Conservation (phyloP, 768 basidiomycete species). For the Plicaturopsis crispa region DNA sequence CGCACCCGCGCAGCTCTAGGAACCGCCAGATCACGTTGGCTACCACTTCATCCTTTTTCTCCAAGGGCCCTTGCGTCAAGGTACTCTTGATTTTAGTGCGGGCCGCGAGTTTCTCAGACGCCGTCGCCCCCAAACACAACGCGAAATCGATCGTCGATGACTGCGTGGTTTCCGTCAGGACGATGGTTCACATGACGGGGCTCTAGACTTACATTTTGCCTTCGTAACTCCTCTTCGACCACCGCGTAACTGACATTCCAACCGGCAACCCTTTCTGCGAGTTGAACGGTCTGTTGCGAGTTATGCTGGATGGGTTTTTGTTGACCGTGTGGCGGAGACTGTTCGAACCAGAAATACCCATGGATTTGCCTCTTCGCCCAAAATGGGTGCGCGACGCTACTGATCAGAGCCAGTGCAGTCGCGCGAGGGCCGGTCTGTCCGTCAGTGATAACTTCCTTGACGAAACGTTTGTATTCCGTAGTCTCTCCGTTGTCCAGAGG, state of each 20-base stretch:
- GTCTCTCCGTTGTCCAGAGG: constrained; percentile 95
- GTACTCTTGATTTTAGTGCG: constrained; percentile 71
- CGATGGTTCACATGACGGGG: no score
- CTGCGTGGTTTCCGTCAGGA: constrained; percentile 30
- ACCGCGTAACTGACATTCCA: constrained; percentile 86
- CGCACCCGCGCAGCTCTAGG: constrained; percentile 90
- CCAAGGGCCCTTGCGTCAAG: constrained; percentile 44
- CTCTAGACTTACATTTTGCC: constrained; percentile 79
- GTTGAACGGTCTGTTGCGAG: constrained; percentile 71
- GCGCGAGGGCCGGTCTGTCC: constrained; percentile 90
- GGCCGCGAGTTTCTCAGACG: constrained; percentile 67
- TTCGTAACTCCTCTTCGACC: constrained; percentile 89
- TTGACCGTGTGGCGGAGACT: constrained; percentile 33
- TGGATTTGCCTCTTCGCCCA: constrained; percentile 77
- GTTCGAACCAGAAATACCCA: constrained; percentile 73
- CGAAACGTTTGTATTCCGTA: constrained; percentile 88
- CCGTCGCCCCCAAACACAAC: constrained; percentile 88
- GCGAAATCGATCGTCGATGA: constrained; percentile 97
- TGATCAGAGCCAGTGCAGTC: constrained; percentile 82
- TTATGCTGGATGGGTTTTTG: constrained; percentile 65
- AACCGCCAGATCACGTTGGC: constrained; percentile 99
- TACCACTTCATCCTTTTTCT: constrained; percentile 98
- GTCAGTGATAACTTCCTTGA: constrained; percentile 95
- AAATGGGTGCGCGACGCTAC: constrained; percentile 68
- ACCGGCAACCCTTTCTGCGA: constrained; percentile 79